phyloP scores from a whole-genome alignment of 2,329 filamentous ascomycete genomes.

The Penicillium expansum region DNA sequence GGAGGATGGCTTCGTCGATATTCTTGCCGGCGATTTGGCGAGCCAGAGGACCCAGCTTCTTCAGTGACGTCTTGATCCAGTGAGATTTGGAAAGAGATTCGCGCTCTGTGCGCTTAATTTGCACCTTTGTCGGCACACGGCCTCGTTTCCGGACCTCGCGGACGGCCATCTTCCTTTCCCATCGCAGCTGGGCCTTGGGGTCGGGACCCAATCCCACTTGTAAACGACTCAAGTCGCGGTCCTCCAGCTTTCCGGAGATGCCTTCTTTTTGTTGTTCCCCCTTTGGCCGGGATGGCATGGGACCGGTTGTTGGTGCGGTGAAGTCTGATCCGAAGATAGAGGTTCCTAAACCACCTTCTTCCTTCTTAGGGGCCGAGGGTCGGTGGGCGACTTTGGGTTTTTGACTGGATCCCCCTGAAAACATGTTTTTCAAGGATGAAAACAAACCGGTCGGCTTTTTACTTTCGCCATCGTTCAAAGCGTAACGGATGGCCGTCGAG shows the following conservation, averaged over 20 bases:
- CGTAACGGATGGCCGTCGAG: slow-evolving; percentile 31
- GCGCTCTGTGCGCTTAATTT: slow-evolving; percentile 65
- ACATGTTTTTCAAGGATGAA: slow-evolving; percentile 37
- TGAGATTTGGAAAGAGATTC: slow-evolving; percentile 62
- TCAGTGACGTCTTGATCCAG: slow-evolving; percentile 77
- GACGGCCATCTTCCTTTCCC: slow-evolving; percentile 81
- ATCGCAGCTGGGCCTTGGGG: slow-evolving; percentile 67
- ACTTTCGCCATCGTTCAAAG: slow-evolving; percentile 26
- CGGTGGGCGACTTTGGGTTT: slow-evolving; percentile 32
- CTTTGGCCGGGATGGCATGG: slow-evolving; percentile 26
- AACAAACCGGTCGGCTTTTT: slow-evolving; percentile 26
- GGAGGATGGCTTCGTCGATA: slow-evolving; percentile 87
- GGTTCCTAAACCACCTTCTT: slow-evolving; percentile 37
- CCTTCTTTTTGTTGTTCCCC: slow-evolving; percentile 13
- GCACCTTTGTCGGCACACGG: slow-evolving; percentile 63
- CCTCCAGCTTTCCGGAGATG: slow-evolving; percentile 22
- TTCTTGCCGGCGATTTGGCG: slow-evolving; percentile 89
- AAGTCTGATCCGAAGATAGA: slow-evolving; percentile 45
- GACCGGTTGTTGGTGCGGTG: slow-evolving; percentile 24
- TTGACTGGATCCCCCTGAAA: slow-evolving; percentile 27
- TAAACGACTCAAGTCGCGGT: slow-evolving; percentile 54
- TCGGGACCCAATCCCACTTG: slow-evolving; percentile 70
- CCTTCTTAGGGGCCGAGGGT: slow-evolving; percentile 30
- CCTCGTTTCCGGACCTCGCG: slow-evolving; percentile 68
- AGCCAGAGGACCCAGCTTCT: slow-evolving; percentile 85